phyloP scores from a whole-genome alignment of 2,329 filamentous ascomycete genomes.

The Sclerotinia nivalis region DNA sequence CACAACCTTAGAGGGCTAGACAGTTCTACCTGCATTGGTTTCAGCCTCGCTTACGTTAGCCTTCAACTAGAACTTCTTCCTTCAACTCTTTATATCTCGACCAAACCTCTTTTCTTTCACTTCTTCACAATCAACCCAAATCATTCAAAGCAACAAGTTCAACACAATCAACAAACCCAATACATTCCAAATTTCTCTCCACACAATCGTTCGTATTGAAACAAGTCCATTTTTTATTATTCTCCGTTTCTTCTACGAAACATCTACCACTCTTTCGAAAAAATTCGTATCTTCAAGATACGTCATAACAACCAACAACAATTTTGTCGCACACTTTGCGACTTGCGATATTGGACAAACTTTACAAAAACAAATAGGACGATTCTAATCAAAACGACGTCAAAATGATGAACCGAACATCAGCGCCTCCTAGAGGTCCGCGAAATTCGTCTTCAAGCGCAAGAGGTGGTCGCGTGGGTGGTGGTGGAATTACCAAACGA shows the following conservation, averaged over 20 bases:
- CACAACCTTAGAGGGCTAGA: background rate
- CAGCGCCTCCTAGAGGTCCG: constrained; percentile 36
- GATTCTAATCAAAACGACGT: background rate
- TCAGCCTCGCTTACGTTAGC: constrained; percentile 15
- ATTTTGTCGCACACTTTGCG: constrained; percentile 12
- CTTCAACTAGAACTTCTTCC: background rate
- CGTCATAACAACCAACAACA: background rate
- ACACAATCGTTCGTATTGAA: background rate
- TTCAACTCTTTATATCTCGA: background rate
- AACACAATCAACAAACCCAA: background rate
- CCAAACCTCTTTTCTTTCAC: constrained; percentile 18
- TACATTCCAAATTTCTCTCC: background rate
- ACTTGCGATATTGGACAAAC: constrained; percentile 3
- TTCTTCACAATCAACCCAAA: background rate
- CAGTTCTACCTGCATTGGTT: background rate
- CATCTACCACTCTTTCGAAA: constrained; percentile 4
- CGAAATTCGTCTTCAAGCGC: constrained; percentile 37
- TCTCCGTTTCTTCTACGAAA: background rate
- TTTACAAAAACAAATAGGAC: background rate
- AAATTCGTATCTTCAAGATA: constrained; percentile 16
- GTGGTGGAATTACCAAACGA: constrained; percentile 54
- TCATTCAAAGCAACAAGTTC: background rate
- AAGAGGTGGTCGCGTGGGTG: constrained; percentile 38
- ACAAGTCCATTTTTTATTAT: background rate
- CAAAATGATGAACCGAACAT: constrained; percentile 28